These are phyloP conservation scores for Trichoderma arundinaceum DNA, from an alignment of 2,329 filamentous ascomycete genomes.

Conservation along the genomic window DNA sequence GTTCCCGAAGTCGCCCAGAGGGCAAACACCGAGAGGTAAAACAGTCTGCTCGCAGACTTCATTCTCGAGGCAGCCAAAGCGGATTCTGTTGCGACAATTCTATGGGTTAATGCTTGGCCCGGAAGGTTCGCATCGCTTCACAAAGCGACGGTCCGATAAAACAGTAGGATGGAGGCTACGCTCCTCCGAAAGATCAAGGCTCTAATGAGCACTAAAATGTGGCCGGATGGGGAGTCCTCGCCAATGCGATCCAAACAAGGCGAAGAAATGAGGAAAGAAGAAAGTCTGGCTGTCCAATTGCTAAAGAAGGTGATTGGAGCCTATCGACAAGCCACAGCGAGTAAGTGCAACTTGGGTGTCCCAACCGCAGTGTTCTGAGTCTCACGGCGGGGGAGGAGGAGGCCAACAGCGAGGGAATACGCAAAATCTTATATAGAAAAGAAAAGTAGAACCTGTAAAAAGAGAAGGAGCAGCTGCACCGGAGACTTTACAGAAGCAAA, in stretches of 20 bases:
- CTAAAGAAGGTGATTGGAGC: conserved; percentile 15
- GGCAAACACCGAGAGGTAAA: conserved; percentile 62
- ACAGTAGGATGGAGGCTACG: background rate
- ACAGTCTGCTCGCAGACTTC: conserved; percentile 60
- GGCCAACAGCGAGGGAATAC: background rate
- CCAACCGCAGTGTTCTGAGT: background rate
- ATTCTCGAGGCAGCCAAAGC: conserved; percentile 43
- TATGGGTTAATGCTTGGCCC: background rate
- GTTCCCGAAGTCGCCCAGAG: conserved; percentile 57
- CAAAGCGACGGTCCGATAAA: conserved; percentile 10
- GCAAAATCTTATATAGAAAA: conserved; percentile 16
- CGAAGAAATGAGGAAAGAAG: background rate
- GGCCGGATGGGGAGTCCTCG: background rate
- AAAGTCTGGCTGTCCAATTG: background rate
- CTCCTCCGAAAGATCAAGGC: background rate
- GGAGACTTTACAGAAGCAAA: conserved; percentile 6
- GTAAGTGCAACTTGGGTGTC: conserved; percentile 8
- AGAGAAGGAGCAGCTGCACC: conserved; percentile 1
- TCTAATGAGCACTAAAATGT: background rate
- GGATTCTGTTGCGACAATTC: background rate
- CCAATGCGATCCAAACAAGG: background rate
- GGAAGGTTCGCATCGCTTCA: conserved; percentile 9
- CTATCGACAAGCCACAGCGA: conserved; percentile 26
- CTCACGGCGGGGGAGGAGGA: background rate
- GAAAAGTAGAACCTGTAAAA: background rate